These are phyloP conservation scores for Brassica rapa DNA, from an alignment of 345 rosid genomes.

Conservation along the genomic window DNA sequence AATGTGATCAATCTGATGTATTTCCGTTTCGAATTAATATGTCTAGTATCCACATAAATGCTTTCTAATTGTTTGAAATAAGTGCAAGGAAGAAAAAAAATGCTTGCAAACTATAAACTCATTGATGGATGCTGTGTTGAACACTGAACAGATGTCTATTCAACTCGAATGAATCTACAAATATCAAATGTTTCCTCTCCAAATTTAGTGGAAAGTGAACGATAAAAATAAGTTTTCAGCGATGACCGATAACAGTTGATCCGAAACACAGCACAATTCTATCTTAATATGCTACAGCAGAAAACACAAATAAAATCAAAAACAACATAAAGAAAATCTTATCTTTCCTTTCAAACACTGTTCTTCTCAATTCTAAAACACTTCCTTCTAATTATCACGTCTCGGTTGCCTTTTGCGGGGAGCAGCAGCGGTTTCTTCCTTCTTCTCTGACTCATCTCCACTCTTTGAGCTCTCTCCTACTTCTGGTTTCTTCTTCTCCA, in stretches of 20 bases:
- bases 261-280: not conserved
- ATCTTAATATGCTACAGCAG: constrained; percentile 13
- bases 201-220: not conserved
- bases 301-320: constrained; percentile 16
- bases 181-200: not conserved
- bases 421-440: constrained; percentile 47
- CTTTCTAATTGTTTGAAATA: too few relatives aligned
- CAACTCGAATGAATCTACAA: not conserved
- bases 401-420: constrained; percentile 57
- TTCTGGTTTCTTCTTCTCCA: constrained; percentile 42
- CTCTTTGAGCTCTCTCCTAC: constrained; percentile 51
- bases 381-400: constrained; percentile 51
- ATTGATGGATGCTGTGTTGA: too few relatives aligned
- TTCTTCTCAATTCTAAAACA: constrained; percentile 3
- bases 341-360: constrained; percentile 15
- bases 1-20: too few relatives aligned
- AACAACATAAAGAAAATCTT: not conserved
- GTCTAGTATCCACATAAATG: too few relatives aligned
- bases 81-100: too few relatives aligned
- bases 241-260: too few relatives aligned
- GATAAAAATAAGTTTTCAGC: not conserved
- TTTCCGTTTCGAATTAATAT: too few relatives aligned
- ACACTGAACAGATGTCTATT: not conserved
- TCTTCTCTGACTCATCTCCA: constrained; percentile 52
- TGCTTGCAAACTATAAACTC: too few relatives aligned